A percentile compares a stretch with the other conserved stretches of the same genome.
These are phyloP conservation scores for Solanum chiquidenum DNA, from an alignment of 257 asterid genomes.

Conservation along the genomic window DNA sequence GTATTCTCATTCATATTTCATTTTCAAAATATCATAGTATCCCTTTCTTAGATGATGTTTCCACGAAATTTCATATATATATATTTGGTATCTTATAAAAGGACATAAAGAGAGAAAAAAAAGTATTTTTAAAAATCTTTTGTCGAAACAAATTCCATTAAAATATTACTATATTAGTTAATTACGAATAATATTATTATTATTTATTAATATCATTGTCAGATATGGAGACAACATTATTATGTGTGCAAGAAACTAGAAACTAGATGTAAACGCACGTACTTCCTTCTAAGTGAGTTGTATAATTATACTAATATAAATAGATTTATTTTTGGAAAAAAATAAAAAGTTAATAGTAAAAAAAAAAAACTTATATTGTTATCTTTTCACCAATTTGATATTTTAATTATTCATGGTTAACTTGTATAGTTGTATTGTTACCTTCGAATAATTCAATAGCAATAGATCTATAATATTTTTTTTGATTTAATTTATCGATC, in stretches of 20 bases:
- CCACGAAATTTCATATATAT: neutral
- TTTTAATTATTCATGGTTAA: neutral
- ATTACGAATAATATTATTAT: neutral
- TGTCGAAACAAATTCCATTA: neutral
- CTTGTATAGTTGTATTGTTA: too few relatives aligned
- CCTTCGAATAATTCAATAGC: too few relatives aligned
- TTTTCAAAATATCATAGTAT: neutral
- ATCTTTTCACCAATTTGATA: neutral
- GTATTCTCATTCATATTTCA: neutral
- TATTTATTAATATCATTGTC: neutral
- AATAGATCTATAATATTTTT: too few relatives aligned
- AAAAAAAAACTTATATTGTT: neutral
- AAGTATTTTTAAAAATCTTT: neutral
- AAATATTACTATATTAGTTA: neutral
- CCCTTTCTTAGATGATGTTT: neutral
- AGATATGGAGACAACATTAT: neutral
- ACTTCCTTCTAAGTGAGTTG: neutral
- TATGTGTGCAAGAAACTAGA: neutral
- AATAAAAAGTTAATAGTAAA: too few relatives aligned
- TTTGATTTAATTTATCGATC: neutral
- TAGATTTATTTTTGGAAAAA: neutral
- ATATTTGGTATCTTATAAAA: neutral
- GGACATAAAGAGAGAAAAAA: neutral
- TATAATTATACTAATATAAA: neutral
- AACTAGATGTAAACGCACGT: neutral